A percentile compares a stretch with the other conserved stretches of the same genome.
These are phyloP conservation scores for Penicillium palitans DNA, from an alignment of 2,329 filamentous ascomycete genomes.

Conservation along the genomic window DNA sequence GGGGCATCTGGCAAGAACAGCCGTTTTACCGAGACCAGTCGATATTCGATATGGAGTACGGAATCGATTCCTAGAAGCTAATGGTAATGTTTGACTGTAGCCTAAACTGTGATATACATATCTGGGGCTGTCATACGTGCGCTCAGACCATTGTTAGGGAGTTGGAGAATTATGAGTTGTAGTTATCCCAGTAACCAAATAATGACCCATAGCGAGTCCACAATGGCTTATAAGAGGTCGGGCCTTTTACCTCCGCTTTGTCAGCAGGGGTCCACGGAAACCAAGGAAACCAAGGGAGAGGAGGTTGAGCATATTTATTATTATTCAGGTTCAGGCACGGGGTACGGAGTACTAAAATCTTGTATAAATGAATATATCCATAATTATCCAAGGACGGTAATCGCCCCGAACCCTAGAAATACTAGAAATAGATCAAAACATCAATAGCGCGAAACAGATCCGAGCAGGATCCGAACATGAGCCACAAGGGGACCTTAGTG, in stretches of 20 bases:
- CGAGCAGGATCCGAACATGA: not conserved
- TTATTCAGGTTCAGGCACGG: too few species aligned
- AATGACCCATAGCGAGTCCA: not conserved
- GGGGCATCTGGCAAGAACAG: not conserved
- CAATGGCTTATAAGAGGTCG: not conserved
- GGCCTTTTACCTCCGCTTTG: not conserved
- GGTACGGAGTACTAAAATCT: not conserved
- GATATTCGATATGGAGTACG: not conserved
- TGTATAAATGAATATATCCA: not conserved
- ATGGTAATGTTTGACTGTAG: not conserved
- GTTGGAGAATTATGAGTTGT: not conserved
- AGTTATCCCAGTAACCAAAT: not conserved
- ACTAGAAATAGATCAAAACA: constrained; percentile 6
- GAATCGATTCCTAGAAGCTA: not conserved
- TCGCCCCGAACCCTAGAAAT: not conserved
- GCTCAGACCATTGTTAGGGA: not conserved
- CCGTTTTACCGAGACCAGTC: not conserved
- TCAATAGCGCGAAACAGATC: constrained; percentile 6
- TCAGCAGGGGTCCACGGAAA: not conserved
- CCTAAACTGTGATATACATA: not conserved
- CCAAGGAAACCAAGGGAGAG: not conserved
- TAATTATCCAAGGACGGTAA: not conserved
- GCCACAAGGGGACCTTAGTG: constrained; percentile 1
- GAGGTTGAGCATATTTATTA: too few species aligned
- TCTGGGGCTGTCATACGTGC: not conserved